Conservation (phyloP, 192 early-diverging fungal species). For the Dissophora globulifera region DNA sequence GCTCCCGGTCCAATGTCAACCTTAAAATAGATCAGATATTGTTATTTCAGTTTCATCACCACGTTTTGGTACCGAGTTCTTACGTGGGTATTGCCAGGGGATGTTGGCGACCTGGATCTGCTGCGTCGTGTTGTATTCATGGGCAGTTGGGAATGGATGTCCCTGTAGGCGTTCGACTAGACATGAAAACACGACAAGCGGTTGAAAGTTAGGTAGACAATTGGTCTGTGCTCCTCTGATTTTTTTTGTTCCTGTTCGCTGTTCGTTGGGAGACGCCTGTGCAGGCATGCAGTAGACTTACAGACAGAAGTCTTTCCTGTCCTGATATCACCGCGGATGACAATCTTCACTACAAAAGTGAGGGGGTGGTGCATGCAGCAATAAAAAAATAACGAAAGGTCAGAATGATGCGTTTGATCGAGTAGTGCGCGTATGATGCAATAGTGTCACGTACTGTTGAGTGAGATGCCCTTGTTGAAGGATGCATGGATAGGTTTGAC, state of each 20-base stretch:
- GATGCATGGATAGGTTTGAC: conserved; percentile 50
- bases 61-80: background rate
- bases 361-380: no score
- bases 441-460: conserved; percentile 52
- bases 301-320: conserved; percentile 67
- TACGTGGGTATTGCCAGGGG: conserved; percentile 68
- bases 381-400: background rate
- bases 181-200: background rate
- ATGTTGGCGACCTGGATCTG: conserved; percentile 72
- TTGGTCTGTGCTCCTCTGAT: conserved; percentile 12
- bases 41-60: no score
- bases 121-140: conserved; percentile 61
- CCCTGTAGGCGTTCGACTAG: conserved; percentile 67
- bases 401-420: background rate
- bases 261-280: background rate
- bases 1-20: background rate
- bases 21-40: background rate
- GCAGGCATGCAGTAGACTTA: conserved; percentile 27
- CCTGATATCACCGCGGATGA: conserved; percentile 67
- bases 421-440: no score
- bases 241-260: background rate
- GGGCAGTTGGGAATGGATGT: conserved; percentile 42
- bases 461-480: conserved; percentile 46
- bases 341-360: conserved; percentile 62
- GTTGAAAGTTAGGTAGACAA: background rate